phyloP scores from a whole-genome alignment of 1,284 basidiomycete species.

The Jaminaea rosea region DNA sequence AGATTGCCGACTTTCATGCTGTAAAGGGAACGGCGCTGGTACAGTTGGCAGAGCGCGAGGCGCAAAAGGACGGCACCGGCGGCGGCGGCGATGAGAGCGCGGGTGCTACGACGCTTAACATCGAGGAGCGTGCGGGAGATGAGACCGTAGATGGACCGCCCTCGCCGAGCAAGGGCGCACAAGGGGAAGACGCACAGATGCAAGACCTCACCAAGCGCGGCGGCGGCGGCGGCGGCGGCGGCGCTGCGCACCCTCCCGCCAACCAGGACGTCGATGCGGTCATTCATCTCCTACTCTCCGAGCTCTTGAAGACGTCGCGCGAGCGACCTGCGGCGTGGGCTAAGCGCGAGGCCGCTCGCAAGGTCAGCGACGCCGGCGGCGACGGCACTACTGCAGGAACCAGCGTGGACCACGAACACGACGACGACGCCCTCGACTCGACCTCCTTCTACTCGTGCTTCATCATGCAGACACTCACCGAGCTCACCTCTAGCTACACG shows the following conservation, averaged over 20 bases:
- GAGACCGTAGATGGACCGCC: slow-evolving; percentile 63
- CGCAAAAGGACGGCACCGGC: neutral
- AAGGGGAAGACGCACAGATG: neutral
- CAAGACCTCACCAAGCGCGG: neutral
- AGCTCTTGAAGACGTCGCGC: slow-evolving; percentile 61
- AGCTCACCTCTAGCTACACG: slow-evolving; percentile 86
- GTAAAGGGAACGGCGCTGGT: slow-evolving; percentile 21
- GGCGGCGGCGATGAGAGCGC: no score
- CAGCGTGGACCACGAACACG: neutral
- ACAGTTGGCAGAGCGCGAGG: slow-evolving; percentile 11
- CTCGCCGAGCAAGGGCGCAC: slow-evolving; percentile 16
- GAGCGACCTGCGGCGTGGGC: slow-evolving; percentile 1
- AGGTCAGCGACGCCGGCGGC: neutral
- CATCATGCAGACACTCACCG: slow-evolving; percentile 82
- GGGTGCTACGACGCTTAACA: no score
- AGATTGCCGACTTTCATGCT: slow-evolving; percentile 33
- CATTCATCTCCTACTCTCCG: slow-evolving; percentile 63
- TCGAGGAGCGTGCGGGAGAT: slow-evolving; percentile 20
- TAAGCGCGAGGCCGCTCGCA: neutral
- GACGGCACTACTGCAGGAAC: neutral
- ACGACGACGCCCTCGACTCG: slow-evolving; percentile 16
- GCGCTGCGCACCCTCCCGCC: no score
- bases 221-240: no score
- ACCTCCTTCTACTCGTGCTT: slow-evolving; percentile 68
- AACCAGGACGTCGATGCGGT: slow-evolving; percentile 52